Percentiles rank a stretch among this genome's conserved stretches.
phyloP scores from a whole-genome alignment of 2,329 filamentous ascomycete genomes.

The Fusarium subtropicale region DNA sequence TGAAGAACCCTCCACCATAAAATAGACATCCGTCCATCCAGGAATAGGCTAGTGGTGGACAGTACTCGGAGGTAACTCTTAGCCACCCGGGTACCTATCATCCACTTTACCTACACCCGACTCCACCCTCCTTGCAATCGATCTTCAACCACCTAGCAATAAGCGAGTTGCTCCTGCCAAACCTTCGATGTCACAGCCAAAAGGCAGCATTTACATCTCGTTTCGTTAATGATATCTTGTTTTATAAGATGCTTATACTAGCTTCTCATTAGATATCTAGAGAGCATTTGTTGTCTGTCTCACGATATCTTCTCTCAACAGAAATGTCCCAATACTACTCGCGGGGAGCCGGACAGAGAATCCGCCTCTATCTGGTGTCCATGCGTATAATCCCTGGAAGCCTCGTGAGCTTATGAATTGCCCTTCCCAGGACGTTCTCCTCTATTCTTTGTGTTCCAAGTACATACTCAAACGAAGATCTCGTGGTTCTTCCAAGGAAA shows the following conservation, averaged over 20 bases:
- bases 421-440: not conserved
- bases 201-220: not conserved
- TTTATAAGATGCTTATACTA: conserved; percentile 3
- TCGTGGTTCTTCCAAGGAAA: not conserved
- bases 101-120: conserved; percentile 13
- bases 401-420: not conserved
- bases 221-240: not conserved
- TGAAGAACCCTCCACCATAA: not conserved
- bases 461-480: not conserved
- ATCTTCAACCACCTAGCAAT: conserved; percentile 21
- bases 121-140: conserved; percentile 23
- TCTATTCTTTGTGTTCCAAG: not conserved
- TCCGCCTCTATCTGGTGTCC: not conserved
- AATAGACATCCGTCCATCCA: not conserved
- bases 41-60: too few relatives aligned
- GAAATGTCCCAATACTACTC: not conserved
- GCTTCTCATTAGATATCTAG: not conserved
- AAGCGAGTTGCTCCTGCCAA: conserved; percentile 7
- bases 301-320: conserved; percentile 11
- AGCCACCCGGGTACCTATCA: not conserved
- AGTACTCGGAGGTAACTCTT: conserved; percentile 6
- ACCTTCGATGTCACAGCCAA: not conserved
- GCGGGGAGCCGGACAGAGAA: conserved; percentile 10
- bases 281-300: not conserved
- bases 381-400: conserved; percentile 21